A percentile compares a stretch with the other conserved stretches of the same genome.
Evolutionary conservation across 1,139 yeast species (phyloP).

Genomic region (Saccharomyces hybrid): DNA sequence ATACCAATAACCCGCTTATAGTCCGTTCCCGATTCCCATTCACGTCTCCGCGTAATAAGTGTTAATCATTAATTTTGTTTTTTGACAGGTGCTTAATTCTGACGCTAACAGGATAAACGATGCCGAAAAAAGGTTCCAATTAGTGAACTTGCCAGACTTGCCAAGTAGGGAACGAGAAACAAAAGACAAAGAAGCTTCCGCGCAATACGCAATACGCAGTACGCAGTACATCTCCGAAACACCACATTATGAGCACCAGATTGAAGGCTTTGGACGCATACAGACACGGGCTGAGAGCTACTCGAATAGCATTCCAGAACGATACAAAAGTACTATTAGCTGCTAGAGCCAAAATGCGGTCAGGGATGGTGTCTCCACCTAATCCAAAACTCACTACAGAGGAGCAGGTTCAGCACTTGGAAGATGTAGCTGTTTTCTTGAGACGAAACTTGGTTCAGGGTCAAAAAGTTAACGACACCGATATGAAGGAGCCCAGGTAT

Average conservation of each 20-base stretch:
- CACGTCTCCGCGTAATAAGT: no score
- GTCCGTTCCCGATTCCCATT: no score
- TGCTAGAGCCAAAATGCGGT: conserved; percentile 57
- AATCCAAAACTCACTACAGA: conserved; percentile 36
- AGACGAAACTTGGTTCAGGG: conserved; percentile 83
- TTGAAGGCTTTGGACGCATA: conserved; percentile 47
- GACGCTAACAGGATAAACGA: no score
- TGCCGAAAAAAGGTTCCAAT: no score
- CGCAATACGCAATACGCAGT: no score
- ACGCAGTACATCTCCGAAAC: no score
- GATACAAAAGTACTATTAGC: conserved; percentile 51
- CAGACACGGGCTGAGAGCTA: conserved; percentile 64
- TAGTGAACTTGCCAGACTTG: no score
- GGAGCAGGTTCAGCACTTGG: conserved; percentile 53
- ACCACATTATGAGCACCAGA: conserved; percentile 1
- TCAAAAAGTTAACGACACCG: conserved; percentile 41
- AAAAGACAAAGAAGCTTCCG: background rate
- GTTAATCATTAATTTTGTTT: no score
- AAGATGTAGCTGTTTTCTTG: conserved; percentile 64
- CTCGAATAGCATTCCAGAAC: conserved; percentile 55
- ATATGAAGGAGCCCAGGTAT: conserved; percentile 28
- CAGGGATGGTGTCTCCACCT: conserved; percentile 47
- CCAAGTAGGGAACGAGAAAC: no score
- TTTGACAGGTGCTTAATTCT: no score
- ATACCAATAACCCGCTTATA: background rate